Evolutionary conservation across 192 early-diverging fungal genomes (phyloP).

Genomic region (Dissophora globulifera): DNA sequence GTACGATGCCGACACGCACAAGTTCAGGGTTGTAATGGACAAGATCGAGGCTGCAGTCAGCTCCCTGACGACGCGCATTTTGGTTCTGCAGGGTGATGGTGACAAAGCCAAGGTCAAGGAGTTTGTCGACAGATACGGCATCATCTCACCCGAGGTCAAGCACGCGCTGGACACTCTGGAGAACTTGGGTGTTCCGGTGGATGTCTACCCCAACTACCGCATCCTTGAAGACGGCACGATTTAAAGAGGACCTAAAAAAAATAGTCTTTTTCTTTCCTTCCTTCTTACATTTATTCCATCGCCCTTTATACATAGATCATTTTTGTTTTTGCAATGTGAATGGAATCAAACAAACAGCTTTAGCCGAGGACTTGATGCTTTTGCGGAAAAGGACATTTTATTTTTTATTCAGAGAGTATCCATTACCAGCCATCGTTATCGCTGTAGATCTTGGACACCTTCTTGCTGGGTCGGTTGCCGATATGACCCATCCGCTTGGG

Average conservation of each 20-base stretch:
- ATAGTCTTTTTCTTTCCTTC: background rate
- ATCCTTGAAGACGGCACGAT: constrained; percentile 49
- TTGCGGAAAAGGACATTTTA: too few relatives aligned
- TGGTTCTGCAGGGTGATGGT: constrained; percentile 79
- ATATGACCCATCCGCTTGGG: constrained; percentile 46
- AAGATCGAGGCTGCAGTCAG: constrained; percentile 65
- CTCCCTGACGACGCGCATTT: constrained; percentile 70
- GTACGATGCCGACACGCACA: constrained; percentile 46
- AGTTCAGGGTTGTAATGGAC: constrained; percentile 71
- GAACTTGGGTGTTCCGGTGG: constrained; percentile 53
- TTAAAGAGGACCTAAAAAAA: constrained; percentile 2
- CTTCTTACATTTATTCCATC: background rate
- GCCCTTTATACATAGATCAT: too few relatives aligned
- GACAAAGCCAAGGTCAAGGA: constrained; percentile 66
- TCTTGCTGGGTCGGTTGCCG: constrained; percentile 46
- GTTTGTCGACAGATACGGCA: constrained; percentile 68
- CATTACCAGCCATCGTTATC: constrained; percentile 47
- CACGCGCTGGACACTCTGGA: constrained; percentile 64
- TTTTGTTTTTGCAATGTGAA: too few relatives aligned
- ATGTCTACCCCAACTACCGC: constrained; percentile 49
- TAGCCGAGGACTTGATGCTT: too few relatives aligned
- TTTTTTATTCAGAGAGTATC: too few relatives aligned
- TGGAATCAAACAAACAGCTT: too few relatives aligned
- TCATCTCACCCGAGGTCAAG: constrained; percentile 59
- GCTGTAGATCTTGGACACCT: constrained; percentile 48